These are phyloP conservation scores for Nematocida sp. DNA, from an alignment of 371 early-diverging fungal species.

Conservation along the genomic window DNA sequence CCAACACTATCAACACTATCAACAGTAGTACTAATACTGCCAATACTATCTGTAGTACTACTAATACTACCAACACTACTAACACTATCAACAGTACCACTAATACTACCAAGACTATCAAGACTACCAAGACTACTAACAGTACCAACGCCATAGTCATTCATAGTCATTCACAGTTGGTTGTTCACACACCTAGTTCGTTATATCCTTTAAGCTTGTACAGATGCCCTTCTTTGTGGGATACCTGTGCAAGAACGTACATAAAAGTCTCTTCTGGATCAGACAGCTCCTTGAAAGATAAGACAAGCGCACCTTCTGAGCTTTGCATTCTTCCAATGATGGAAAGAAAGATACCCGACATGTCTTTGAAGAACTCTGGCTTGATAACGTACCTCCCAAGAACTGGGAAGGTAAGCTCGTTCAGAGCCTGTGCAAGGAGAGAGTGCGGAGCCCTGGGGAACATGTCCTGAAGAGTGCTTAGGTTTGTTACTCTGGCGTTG, in stretches of 20 bases:
- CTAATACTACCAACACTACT: no score
- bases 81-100: no score
- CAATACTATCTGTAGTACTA: no score
- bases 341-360: not conserved
- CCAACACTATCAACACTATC: no score
- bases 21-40: no score
- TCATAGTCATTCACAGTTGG: no score
- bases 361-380: conserved; percentile 37
- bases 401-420: conserved; percentile 19
- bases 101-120: no score
- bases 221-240: not conserved
- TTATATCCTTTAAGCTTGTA: conserved; percentile 26
- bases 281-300: conserved; percentile 17
- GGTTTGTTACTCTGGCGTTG: conserved; percentile 42
- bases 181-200: no score
- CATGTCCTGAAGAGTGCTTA: not conserved
- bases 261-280: conserved; percentile 17
- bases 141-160: no score
- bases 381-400: conserved; percentile 25
- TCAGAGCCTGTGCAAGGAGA: not conserved
- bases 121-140: no score
- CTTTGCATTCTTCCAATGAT: conserved; percentile 26
- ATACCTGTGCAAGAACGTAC: conserved; percentile 26
- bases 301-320: not conserved
- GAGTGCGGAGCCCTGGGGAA: not conserved